A percentile compares a stretch with the other conserved stretches of the same genome.
Conservation (phyloP, 2,329 filamentous ascomycete genomes). For the Aspergillus neotritici region DNA sequence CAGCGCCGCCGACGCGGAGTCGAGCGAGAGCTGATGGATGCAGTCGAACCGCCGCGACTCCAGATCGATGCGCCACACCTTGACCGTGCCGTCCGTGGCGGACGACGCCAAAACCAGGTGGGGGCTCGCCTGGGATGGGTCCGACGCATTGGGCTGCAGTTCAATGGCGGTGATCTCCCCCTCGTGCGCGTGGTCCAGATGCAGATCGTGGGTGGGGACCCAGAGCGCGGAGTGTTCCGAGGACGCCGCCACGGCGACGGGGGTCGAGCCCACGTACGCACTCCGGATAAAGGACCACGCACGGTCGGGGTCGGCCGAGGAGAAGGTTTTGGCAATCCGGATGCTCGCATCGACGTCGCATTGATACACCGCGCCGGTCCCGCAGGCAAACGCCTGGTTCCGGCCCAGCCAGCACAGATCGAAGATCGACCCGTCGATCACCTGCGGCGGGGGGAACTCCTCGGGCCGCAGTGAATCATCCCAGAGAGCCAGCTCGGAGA, state of each 20-base stretch:
- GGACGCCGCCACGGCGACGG: constrained; percentile 38
- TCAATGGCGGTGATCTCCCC: constrained; percentile 42
- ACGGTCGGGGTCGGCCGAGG: constrained; percentile 24
- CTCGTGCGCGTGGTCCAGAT: constrained; percentile 36
- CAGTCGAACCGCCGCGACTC: constrained; percentile 32
- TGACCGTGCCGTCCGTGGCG: constrained; percentile 42
- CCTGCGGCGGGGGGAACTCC: constrained; percentile 31
- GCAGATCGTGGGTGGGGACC: constrained; percentile 42
- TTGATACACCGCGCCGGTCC: constrained; percentile 37
- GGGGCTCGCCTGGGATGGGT: constrained; percentile 20
- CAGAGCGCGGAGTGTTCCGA: constrained; percentile 36
- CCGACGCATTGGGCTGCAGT: constrained; percentile 26
- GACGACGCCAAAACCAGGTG: constrained; percentile 39
- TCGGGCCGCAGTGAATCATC: constrained; percentile 36
- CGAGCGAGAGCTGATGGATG: constrained; percentile 34
- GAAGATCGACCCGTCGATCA: constrained; percentile 35
- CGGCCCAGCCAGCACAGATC: constrained; percentile 40
- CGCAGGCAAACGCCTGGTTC: constrained; percentile 36
- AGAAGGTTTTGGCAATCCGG: constrained; percentile 30
- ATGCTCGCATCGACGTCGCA: constrained; percentile 37
- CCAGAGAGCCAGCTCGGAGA: constrained; percentile 42
- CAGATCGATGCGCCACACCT: constrained; percentile 41
- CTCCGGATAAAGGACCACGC: constrained; percentile 41
- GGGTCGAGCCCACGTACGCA: constrained; percentile 20
- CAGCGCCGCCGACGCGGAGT: constrained; percentile 34